phyloP scores from a whole-genome alignment of 257 asterid species.

The Apocynum venetum region DNA sequence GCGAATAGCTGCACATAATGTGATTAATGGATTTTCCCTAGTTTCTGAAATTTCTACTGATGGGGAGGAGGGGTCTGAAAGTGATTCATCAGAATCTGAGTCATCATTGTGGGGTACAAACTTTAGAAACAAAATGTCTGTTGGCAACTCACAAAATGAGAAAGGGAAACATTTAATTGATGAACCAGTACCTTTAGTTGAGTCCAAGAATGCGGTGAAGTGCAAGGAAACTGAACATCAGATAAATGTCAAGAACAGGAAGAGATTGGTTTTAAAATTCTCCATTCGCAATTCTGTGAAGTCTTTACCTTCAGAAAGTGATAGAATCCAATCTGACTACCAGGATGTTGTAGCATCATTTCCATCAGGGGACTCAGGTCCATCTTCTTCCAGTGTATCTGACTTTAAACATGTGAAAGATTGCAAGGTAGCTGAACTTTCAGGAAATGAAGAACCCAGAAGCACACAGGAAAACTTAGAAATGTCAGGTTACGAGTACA shows the following conservation, averaged over 20 bases:
- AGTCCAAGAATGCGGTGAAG: slow-evolving; percentile 32
- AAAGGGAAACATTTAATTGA: slow-evolving; percentile 25
- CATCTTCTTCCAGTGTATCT: slow-evolving; percentile 36
- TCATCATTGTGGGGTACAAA: slow-evolving; percentile 44
- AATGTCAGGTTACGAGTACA: slow-evolving; percentile 21
- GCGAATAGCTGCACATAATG: slow-evolving; percentile 67
- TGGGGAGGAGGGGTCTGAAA: slow-evolving; percentile 52
- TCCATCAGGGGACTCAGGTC: slow-evolving; percentile 31
- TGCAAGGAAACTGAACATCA: slow-evolving; percentile 35
- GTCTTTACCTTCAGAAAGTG: slow-evolving; percentile 36
- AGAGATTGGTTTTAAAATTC: slow-evolving; percentile 62
- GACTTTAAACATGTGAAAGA: slow-evolving; percentile 34
- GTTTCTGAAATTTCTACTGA: slow-evolving; percentile 55
- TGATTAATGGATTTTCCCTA: slow-evolving; percentile 49
- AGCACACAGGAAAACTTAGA: slow-evolving; percentile 28
- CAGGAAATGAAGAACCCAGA: slow-evolving; percentile 31
- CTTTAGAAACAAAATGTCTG: slow-evolving; percentile 31
- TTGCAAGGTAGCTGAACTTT: slow-evolving; percentile 20
- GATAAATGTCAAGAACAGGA: slow-evolving; percentile 46
- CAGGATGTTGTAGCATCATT: slow-evolving; percentile 45
- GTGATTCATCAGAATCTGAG: slow-evolving; percentile 59
- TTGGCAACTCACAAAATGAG: slow-evolving; percentile 31
- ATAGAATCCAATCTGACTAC: slow-evolving; percentile 28
- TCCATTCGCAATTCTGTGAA: slow-evolving; percentile 43
- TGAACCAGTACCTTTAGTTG: slow-evolving; percentile 33